Evolutionary conservation across 345 rosid species (phyloP).

Genomic region (Abelmoschus esculentus): DNA sequence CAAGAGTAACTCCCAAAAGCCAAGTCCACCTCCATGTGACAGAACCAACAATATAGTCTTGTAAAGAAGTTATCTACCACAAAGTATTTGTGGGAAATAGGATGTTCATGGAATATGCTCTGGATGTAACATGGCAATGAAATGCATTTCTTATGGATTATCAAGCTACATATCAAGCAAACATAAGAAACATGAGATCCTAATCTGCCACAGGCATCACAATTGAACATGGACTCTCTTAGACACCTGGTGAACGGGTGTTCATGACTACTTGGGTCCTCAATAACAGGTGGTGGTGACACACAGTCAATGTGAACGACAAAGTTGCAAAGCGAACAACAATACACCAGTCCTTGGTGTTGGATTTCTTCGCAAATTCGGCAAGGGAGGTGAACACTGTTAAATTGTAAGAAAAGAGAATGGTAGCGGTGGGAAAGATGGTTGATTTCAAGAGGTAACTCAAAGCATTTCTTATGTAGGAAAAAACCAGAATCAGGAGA

Average conservation of each 20-base stretch:
- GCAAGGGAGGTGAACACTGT: neutral
- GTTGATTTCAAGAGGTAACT: neutral
- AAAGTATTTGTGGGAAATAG: neutral
- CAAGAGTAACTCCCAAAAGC: neutral
- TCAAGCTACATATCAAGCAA: neutral
- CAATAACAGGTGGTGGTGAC: neutral
- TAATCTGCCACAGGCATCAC: neutral
- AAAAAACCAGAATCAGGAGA: neutral
- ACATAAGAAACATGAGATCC: neutral
- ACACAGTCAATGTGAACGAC: neutral
- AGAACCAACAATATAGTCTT: neutral
- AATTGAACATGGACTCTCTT: neutral
- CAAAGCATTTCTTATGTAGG: neutral
- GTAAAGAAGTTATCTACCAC: neutral
- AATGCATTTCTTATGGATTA: neutral
- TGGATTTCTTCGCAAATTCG: neutral
- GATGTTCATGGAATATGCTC: neutral
- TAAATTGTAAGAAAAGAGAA: neutral
- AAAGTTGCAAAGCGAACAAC: neutral
- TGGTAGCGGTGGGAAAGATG: neutral
- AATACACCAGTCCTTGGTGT: neutral
- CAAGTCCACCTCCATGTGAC: neutral
- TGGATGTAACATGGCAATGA: neutral
- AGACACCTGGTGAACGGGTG: neutral
- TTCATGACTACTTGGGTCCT: neutral